These are phyloP conservation scores for Leccinum aurantiacum DNA, from an alignment of 768 basidiomycete genomes.

Conservation along the genomic window DNA sequence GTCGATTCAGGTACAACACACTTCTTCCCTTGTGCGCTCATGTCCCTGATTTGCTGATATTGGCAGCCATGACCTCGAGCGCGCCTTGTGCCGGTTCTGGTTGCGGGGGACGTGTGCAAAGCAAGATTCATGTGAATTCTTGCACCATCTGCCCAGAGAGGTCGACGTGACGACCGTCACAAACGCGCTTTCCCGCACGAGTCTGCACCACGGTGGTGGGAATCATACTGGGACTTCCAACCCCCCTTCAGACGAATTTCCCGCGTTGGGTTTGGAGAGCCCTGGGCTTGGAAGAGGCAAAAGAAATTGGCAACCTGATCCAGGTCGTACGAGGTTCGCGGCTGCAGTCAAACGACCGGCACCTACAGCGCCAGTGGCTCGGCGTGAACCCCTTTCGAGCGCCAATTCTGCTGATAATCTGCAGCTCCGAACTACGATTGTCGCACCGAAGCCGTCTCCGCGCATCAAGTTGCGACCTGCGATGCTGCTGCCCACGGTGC, in stretches of 20 bases:
- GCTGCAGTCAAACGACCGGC: slow-evolving; percentile 78
- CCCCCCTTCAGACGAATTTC: slow-evolving; percentile 62
- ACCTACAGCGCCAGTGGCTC: slow-evolving; percentile 32
- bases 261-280: slow-evolving; percentile 55
- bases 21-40: neutral
- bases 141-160: slow-evolving; percentile 87
- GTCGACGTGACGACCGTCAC: slow-evolving; percentile 74
- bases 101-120: slow-evolving; percentile 96
- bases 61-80: slow-evolving; percentile 87
- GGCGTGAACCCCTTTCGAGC: slow-evolving; percentile 45
- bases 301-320: slow-evolving; percentile 61
- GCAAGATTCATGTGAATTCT: slow-evolving; percentile 93
- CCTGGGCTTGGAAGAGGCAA: slow-evolving; percentile 39
- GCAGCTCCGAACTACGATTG: slow-evolving; percentile 64
- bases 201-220: slow-evolving; percentile 45
- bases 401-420: slow-evolving; percentile 53
- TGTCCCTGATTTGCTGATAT: slow-evolving; percentile 15
- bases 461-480: slow-evolving; percentile 84
- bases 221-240: slow-evolving; percentile 37
- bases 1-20: slow-evolving; percentile 84
- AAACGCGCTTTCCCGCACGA: slow-evolving; percentile 64
- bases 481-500: slow-evolving; percentile 80
- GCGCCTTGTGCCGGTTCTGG: slow-evolving; percentile 97
- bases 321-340: slow-evolving; percentile 85
- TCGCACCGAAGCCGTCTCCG: slow-evolving; percentile 80